Evolutionary conservation across 2,329 filamentous ascomycete species (phyloP), one percentile per base, ranked within the genome.

Genomic region (Colletotrichum neosansevieriae): DNA sequence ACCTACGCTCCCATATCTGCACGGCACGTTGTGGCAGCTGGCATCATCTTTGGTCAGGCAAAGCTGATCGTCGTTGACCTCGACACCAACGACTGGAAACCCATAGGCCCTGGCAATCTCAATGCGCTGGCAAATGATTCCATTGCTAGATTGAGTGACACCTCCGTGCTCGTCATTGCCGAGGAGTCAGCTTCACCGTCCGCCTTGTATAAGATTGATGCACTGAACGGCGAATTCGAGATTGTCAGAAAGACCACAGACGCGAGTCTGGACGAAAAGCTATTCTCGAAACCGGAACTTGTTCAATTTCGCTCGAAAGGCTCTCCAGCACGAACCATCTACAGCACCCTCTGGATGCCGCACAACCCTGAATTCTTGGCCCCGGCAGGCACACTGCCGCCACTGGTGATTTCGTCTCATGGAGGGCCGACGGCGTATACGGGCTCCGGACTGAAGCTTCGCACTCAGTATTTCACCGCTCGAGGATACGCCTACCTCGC

Each of bases 401-500:
- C 86, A 1, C 76, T 87, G 1, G 82, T 88, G 24, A 77, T 88
- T 53, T 77, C 75, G 3, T 79, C 82, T 0, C 86, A 88, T 40
- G 86, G 86, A 5, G 86, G 85, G 0, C 86, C 81, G n/a, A 88
- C 82, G 0, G 75, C 76, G 1, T 79, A 82, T 59, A 77, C 75
- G 0, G 76, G 80, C 0, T 79, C 82, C 0, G 84, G 84, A 0
- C 76, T 88, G 0, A 75, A 78, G 12, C 74, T 86, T 6, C 74
- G 76, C 19, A 79, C 78, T 3, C 86, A 88, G 72, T 87, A 85
- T 72, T 86, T 82, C 71, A 87, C 85, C 0, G 83, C 85, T 4
- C 78, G 86, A 12, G 86, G 86, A 4, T 88, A 84, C 62, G 85
- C 85, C 1, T 82, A 82, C 56, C 79, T 84, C 12, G 76, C 79